These are phyloP conservation scores for Apiospora aurea DNA, from an alignment of 2,329 filamentous ascomycete species.

Conservation along the genomic window DNA sequence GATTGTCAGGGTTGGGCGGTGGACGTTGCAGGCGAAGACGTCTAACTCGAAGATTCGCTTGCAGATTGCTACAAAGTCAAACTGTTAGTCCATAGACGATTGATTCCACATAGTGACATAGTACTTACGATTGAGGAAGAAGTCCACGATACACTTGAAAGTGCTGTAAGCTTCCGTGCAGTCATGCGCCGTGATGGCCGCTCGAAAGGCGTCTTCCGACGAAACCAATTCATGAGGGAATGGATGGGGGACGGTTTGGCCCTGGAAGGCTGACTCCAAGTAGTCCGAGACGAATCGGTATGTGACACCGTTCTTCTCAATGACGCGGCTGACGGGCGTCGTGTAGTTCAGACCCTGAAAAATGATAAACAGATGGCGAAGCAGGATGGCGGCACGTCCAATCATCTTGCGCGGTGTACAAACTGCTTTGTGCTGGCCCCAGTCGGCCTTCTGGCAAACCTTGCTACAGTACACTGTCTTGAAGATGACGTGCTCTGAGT, in stretches of 20 bases:
- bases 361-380: background rate
- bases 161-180: no score
- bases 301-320: background rate
- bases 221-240: background rate
- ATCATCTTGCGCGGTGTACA: background rate
- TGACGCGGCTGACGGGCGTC: background rate
- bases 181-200: background rate
- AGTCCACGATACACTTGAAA: no score
- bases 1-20: background rate
- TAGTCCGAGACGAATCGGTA: no score
- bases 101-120: no score
- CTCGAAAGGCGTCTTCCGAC: background rate
- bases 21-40: background rate
- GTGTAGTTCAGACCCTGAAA: background rate
- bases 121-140: no score
- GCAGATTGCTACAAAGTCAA: background rate
- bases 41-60: background rate
- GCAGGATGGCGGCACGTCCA: background rate
- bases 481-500: background rate
- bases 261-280: background rate
- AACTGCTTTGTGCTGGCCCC: background rate
- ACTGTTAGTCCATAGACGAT: no score
- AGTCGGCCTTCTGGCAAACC: background rate
- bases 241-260: fast-evolving
- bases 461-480: background rate